Conservation (phyloP, 805 yeast species). For the Ogataea philodendri region DNA sequence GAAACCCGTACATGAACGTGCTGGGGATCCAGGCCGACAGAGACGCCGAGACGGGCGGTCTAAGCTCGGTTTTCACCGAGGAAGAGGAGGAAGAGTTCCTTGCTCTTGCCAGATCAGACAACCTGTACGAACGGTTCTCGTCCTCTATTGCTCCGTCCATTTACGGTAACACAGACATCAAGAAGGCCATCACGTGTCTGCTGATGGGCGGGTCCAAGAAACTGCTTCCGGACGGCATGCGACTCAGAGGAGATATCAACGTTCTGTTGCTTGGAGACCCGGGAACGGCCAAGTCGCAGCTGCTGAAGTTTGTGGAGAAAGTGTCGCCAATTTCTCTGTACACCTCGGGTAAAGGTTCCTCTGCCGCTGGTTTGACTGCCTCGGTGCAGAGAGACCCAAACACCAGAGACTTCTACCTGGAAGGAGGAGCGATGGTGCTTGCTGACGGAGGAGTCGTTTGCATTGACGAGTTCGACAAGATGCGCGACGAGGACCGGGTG, state of each 20-base stretch:
- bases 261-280: conserved; percentile 95
- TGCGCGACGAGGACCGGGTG: conserved; percentile 98
- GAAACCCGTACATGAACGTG: conserved; percentile 87
- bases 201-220: conserved; percentile 94
- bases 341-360: conserved; percentile 98
- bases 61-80: conserved; percentile 65
- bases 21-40: conserved; percentile 84
- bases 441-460: conserved; percentile 99
- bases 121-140: conserved; percentile 81
- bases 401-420: conserved; percentile 89
- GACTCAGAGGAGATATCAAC: conserved; percentile 95
- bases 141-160: conserved; percentile 94
- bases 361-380: conserved; percentile 99
- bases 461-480: conserved; percentile 98
- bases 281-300: conserved; percentile 97
- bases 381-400: conserved; percentile 89
- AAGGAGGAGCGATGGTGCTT: conserved; percentile 99
- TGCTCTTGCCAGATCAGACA: conserved; percentile 75
- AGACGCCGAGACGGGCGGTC: conserved; percentile 48
- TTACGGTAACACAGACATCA: conserved; percentile 90
- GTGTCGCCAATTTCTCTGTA: conserved; percentile 92
- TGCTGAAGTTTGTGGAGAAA: conserved; percentile 91
- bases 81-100: conserved; percentile 93
- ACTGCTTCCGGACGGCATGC: conserved; percentile 90
- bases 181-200: conserved; percentile 88